Base-by-base conservation (phyloP, 768 basidiomycete species). In the Termitomyces bulborhizus region DNA sequence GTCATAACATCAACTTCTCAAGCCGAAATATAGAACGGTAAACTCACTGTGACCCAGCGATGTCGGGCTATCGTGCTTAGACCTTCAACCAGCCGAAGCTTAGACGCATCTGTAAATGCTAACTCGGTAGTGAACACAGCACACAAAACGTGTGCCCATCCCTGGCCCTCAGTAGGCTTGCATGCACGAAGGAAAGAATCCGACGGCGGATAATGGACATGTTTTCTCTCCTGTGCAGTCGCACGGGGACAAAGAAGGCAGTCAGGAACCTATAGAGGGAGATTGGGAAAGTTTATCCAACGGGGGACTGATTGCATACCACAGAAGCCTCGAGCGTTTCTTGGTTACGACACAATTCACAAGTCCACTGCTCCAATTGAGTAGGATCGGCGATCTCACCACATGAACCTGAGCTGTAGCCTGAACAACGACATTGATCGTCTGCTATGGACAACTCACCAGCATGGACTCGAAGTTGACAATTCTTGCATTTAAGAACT, bases 121-220 rank as follows among this genome's bases (percentile, higher is more conserved):
- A 94, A 72, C 63, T 98, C 95, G 3, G 87, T 86, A 29, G 85
- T 82, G 71, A 93, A 98, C 1, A 90, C 83, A 2, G 94, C 83
- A 72, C 96, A 98, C 3, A 97, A 71, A 32, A 94, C 76, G 66
- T 98, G 96, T 0, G 85, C 85, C 94, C 94, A 97, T 54, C 88
- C 86, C 68, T 92, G 88, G 9, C 92, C 91, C 73, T 97, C 94
- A 0, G 94, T 96, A 6, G 91, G 91, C 65, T 95, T 96, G 65
- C 83, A 84, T 41, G 84, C 83, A 53, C 91, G 79, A 55, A 94
- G 72, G 66, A 79, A 95, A 31, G 77, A 79, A 62, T 87, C 82
- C 4, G 81, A 62, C 4, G 81, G 72, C 40, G 82, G 79, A 50
- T 74, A 72, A 29, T 73, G 68, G 5, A 69, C 65, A 57, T 72